phyloP scores from a whole-genome alignment of 2,329 filamentous ascomycete genomes.

The Mycosphaerella sp. region DNA sequence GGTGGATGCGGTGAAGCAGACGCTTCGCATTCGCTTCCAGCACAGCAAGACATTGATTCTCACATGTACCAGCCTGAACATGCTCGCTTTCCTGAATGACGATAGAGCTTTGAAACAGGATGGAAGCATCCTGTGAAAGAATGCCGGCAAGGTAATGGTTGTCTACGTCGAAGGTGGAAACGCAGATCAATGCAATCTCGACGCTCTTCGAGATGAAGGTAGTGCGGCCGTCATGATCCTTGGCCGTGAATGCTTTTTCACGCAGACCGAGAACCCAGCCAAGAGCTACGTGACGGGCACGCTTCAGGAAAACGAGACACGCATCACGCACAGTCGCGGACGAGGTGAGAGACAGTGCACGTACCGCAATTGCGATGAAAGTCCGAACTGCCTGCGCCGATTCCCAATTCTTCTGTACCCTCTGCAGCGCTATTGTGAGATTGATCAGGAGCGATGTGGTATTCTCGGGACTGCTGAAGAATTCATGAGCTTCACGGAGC shows the following conservation, averaged over 20 bases:
- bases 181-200: slow-evolving; percentile 52
- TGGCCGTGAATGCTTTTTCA: slow-evolving; percentile 38
- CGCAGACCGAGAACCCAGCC: slow-evolving; percentile 48
- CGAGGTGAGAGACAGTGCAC: slow-evolving; percentile 23
- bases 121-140: slow-evolving; percentile 10
- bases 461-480: slow-evolving; percentile 42
- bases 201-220: slow-evolving; percentile 37
- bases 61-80: background rate
- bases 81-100: slow-evolving; percentile 18
- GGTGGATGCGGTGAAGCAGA: slow-evolving; percentile 18
- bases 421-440: slow-evolving; percentile 13
- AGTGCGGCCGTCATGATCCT: slow-evolving; percentile 32
- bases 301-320: slow-evolving; percentile 31
- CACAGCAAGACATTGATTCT: background rate
- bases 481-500: slow-evolving; percentile 44
- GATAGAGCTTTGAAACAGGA: slow-evolving; percentile 22
- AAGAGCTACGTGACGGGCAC: slow-evolving; percentile 40
- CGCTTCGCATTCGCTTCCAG: slow-evolving; percentile 11
- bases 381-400: slow-evolving; percentile 21
- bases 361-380: slow-evolving; percentile 20
- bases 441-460: slow-evolving; percentile 10
- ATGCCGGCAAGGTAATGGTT: slow-evolving; percentile 16
- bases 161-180: slow-evolving; percentile 40
- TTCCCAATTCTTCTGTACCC: slow-evolving; percentile 28
- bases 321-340: background rate